Evolutionary conservation across 768 basidiomycete genomes (phyloP), one percentile per base, ranked within the genome.

Genomic region (Pleurotus sapidus): DNA sequence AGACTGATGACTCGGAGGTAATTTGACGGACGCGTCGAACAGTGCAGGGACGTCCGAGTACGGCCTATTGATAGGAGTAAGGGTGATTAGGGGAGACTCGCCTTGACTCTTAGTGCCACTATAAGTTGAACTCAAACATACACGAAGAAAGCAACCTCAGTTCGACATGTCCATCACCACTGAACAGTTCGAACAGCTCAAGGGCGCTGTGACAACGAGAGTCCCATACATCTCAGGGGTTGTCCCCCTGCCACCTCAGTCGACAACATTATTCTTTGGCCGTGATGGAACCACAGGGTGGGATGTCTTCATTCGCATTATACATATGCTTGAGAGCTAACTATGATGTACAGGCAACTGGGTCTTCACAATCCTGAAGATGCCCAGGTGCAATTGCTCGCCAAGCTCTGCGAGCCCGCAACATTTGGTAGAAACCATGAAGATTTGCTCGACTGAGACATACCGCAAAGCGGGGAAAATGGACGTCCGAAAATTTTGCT

Each of bases 401-500:
- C 24, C 6, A 17, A 25, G 46, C 18, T 24, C 8, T 48, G 46
- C 23, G 46, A 48, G 12, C 46, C 46, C 14, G 46, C 46, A 18
- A 48, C 46, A 48, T 48, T 48, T 24, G 46, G 46, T 18, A 17
- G 23, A 15, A 25, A 25, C 46, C 8, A 48, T 7, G 18, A 48
- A 24, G 46, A 48, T 30, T 30, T 30, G 30, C 30, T 30, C 5
- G 46, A 48, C 24, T n/a, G 46, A 48, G 23, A 48, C 46, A 11
- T 48, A 48, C 24, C 46, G 46, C 5, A 48, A 48, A 4, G 46
- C 46, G 2, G 23, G 23, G 4, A 48, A 48, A 18, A 17, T 48
- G 46, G 23, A 48, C 14, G 6, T 14, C 12, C 12, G 23, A 25
- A 6, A n/a, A 61, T 23, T 79, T 79, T 55, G 43, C 65, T 0